phyloP scores from a whole-genome alignment of 768 basidiomycete species.

The Hydnomerulius pinastri region DNA sequence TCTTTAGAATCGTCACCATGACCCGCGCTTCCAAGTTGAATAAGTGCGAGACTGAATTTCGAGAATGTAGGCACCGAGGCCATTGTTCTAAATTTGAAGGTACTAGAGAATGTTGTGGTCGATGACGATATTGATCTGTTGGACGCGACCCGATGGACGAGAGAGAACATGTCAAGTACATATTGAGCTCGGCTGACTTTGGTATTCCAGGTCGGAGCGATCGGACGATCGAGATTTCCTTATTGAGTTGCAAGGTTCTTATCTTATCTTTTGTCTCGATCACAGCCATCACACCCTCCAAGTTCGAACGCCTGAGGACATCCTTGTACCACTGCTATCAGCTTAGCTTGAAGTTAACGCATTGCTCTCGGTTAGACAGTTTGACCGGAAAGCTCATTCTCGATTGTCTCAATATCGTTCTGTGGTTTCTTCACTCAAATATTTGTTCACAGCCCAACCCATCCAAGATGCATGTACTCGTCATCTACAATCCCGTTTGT shows the following conservation, averaged over 20 bases:
- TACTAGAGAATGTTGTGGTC: background rate
- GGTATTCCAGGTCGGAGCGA: no score
- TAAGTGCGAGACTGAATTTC: constrained; percentile 82
- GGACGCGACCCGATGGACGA: constrained; percentile 12
- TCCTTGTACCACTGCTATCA: no score
- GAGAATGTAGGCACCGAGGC: constrained; percentile 47
- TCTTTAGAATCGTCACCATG: no score
- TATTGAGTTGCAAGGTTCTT: no score
- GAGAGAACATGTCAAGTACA: constrained; percentile 13
- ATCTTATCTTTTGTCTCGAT: no score
- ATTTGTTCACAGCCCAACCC: no score
- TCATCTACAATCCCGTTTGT: constrained; percentile 76
- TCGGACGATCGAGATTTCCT: no score
- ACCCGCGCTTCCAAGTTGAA: constrained; percentile 85
- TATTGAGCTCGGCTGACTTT: background rate
- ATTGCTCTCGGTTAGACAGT: no score
- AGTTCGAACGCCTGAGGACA: no score
- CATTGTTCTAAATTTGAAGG: constrained; percentile 22
- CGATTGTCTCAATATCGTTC: background rate
- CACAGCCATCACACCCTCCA: no score
- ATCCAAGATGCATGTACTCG: constrained; percentile 53
- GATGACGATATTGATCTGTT: constrained; percentile 1
- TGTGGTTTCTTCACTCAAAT: background rate
- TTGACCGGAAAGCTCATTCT: no score
- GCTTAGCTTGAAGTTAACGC: no score